Percentiles rank a stretch among this genome's conserved stretches.
phyloP scores from a whole-genome alignment of 1,284 basidiomycete genomes.

The Polyporus tsugae region DNA sequence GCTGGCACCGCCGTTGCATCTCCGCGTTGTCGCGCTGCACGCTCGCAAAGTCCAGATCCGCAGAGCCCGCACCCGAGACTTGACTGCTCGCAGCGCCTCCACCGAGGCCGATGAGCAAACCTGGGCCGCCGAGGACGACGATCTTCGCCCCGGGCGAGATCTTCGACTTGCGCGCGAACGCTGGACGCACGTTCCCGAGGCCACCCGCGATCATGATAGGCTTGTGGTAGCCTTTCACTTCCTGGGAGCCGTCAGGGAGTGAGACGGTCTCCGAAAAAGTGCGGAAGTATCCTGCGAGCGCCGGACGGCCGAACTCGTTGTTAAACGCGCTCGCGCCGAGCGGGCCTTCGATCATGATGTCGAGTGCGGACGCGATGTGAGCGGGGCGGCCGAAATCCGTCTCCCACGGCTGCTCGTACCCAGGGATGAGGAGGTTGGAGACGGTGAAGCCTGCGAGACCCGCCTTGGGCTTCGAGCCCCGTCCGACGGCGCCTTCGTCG shows the following conservation, averaged over 20 bases:
- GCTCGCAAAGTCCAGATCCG: conserved; percentile 95
- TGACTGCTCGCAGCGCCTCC: conserved; percentile 97
- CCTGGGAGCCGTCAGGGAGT: conserved; percentile 52
- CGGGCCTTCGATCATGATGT: conserved; percentile 98
- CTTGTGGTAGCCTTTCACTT: conserved; percentile 98
- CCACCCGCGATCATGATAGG: conserved; percentile 99
- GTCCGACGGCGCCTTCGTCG: conserved; percentile 96
- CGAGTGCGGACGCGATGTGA: conserved; percentile 93
- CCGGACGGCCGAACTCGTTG: conserved; percentile 98
- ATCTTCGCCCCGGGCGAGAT: conserved; percentile 87
- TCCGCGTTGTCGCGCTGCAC: conserved; percentile 99
- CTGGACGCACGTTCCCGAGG: conserved; percentile 89
- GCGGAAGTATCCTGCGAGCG: conserved; percentile 86
- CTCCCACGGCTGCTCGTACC: conserved; percentile 91
- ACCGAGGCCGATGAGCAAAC: conserved; percentile 96
- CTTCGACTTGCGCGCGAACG: conserved; percentile 79
- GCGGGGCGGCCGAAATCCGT: conserved; percentile 88
- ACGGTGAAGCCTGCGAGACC: conserved; percentile 94
- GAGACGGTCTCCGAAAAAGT: conserved; percentile 85
- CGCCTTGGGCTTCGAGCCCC: conserved; percentile 96
- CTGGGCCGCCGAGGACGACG: conserved; percentile 96
- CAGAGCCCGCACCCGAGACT: conserved; percentile 87
- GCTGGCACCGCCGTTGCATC: conserved; percentile 97
- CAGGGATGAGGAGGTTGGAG: conserved; percentile 94
- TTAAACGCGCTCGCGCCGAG: conserved; percentile 97